Conservation (phyloP, 108 stramenopile genomes). For the Cyclotella choctawhatcheeana region DNA sequence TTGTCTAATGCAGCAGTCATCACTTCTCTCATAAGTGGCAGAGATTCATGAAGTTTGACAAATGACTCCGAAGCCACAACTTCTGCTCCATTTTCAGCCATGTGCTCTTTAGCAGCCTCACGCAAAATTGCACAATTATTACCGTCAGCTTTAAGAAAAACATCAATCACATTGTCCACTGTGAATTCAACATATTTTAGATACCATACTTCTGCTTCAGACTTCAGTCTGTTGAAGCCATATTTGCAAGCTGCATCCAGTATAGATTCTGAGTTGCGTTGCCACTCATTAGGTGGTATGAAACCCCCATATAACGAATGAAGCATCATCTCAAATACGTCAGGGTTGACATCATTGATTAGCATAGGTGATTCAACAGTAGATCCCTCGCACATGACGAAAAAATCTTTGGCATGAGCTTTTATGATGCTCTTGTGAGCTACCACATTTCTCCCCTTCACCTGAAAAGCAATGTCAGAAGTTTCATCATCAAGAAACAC, state of each 20-base stretch:
- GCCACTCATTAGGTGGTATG: background rate
- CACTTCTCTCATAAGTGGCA: background rate
- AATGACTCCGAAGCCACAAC: constrained; percentile 1
- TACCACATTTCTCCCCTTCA: background rate
- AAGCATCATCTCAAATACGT: background rate
- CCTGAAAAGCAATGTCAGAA: background rate
- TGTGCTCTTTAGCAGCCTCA: background rate
- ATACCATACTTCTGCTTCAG: background rate
- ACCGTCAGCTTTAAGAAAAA: background rate
- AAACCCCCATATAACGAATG: background rate
- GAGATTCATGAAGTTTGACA: background rate
- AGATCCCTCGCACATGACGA: background rate
- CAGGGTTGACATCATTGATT: constrained; percentile 5
- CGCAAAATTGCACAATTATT: background rate
- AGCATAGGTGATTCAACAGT: background rate
- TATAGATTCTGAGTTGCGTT: background rate
- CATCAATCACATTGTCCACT: background rate
- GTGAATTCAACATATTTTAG: background rate
- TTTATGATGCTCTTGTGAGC: background rate
- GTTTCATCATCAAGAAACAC: background rate
- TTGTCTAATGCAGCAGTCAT: no score
- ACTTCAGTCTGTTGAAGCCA: background rate
- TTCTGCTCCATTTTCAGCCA: background rate
- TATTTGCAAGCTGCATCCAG: background rate
- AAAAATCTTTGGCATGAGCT: background rate